Conservation (phyloP, 768 basidiomycete species). For the Pleurotus giganteus region DNA sequence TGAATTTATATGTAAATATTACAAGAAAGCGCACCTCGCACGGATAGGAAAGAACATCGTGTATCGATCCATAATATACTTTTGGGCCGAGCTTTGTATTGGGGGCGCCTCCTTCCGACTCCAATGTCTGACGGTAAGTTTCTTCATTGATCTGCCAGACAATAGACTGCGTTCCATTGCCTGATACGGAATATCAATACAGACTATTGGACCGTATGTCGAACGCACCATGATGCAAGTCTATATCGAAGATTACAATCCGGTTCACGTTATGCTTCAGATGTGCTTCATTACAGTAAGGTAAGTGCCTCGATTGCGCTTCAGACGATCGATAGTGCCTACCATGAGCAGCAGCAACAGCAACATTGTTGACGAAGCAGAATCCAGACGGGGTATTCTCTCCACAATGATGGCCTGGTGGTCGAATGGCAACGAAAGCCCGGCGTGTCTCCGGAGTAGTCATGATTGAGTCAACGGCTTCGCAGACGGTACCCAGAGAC, state of each 20-base stretch:
- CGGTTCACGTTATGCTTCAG: slow-evolving; percentile 74
- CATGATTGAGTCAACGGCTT: slow-evolving; percentile 78
- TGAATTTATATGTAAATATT: background rate
- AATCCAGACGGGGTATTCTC: slow-evolving; percentile 90
- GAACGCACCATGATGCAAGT: slow-evolving; percentile 77
- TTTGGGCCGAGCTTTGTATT: slow-evolving; percentile 44
- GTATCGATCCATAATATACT: slow-evolving; percentile 89
- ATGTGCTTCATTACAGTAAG: slow-evolving; percentile 53
- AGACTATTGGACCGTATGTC: background rate
- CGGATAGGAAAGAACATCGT: slow-evolving; percentile 89
- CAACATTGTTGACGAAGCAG: slow-evolving; percentile 94
- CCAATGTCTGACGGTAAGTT: slow-evolving; percentile 66
- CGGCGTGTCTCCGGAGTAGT: slow-evolving; percentile 26
- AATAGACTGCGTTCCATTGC: slow-evolving; percentile 93
- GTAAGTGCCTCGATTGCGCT: background rate
- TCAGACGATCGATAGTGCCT: slow-evolving; percentile 15
- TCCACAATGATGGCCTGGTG: slow-evolving; percentile 94
- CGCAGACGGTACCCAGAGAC: slow-evolving; percentile 79
- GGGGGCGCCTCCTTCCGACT: slow-evolving; percentile 41
- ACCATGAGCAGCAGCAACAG: slow-evolving; percentile 91
- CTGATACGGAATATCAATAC: slow-evolving; percentile 32
- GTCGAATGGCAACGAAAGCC: slow-evolving; percentile 84
- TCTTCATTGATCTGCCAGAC: slow-evolving; percentile 92
- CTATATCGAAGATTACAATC: slow-evolving; percentile 88
- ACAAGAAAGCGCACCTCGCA: slow-evolving; percentile 62